Percentiles rank a stretch among this genome's conserved stretches.
Evolutionary conservation across 768 basidiomycete species (phyloP).

Genomic region (Boletus sp.): DNA sequence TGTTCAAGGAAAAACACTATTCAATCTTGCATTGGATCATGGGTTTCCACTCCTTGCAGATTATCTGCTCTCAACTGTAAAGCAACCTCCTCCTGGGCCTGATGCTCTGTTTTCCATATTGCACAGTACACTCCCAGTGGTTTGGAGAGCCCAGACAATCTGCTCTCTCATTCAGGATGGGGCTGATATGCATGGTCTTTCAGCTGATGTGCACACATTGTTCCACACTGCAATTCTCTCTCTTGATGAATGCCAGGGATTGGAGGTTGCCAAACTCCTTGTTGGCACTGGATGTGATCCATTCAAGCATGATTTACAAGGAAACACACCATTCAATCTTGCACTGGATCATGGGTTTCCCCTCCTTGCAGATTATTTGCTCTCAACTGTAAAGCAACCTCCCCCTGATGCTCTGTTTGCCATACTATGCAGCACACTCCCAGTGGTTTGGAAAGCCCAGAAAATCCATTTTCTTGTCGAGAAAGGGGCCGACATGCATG

Average conservation of each 20-base stretch:
- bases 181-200: neutral
- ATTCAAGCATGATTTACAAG: neutral
- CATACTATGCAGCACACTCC: neutral
- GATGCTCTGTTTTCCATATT: neutral
- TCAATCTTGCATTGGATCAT: conserved; percentile 7
- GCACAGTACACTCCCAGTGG: neutral
- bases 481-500: neutral
- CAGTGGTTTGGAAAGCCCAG: neutral
- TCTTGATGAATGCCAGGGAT: neutral
- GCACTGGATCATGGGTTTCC: neutral
- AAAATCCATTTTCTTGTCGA: neutral
- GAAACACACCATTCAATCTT: conserved; percentile 4
- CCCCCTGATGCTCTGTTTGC: neutral
- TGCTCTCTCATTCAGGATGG: neutral
- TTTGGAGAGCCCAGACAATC: neutral
- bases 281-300: neutral
- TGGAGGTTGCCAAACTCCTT: neutral
- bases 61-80: neutral
- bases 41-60: neutral
- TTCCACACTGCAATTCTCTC: neutral
- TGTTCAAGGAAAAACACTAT: neutral
- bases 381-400: neutral
- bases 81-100: neutral
- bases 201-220: neutral
- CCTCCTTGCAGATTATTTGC: neutral